Evolutionary conservation across 139 green algal species (phyloP).

Genomic region (Chlamydomonas sp.): DNA sequence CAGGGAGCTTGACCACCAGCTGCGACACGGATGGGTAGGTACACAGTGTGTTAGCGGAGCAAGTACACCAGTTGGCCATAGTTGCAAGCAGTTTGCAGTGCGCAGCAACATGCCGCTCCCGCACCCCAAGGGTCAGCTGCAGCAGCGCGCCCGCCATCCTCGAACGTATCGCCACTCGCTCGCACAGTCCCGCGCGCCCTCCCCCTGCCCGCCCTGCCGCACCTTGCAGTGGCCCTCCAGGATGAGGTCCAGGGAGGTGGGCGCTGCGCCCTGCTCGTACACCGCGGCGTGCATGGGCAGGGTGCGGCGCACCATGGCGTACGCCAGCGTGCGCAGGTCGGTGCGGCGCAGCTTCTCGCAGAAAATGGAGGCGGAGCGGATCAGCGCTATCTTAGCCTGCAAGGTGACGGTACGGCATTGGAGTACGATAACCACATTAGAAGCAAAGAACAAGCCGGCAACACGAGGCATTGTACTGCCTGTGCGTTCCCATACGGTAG

Average conservation of each 20-base stretch:
- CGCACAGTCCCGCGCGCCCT: no score
- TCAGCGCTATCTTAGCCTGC: slow-evolving; percentile 25
- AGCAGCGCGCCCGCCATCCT: not conserved
- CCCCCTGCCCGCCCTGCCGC: not conserved
- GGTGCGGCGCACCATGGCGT: slow-evolving; percentile 34
- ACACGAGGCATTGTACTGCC: no score
- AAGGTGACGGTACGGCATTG: not conserved
- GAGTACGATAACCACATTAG: no score
- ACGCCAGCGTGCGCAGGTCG: slow-evolving; percentile 45
- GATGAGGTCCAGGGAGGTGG: slow-evolving; percentile 41
- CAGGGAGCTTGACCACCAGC: no score
- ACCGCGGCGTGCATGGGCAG: slow-evolving; percentile 4
- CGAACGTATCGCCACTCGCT: not conserved
- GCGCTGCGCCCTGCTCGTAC: slow-evolving; percentile 46
- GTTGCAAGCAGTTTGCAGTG: no score
- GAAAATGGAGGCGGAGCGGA: slow-evolving; percentile 28
- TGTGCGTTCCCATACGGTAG: no score
- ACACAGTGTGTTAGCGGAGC: no score
- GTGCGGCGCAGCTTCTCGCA: slow-evolving; percentile 15
- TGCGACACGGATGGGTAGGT: no score
- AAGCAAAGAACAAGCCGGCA: no score
- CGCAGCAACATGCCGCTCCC: no score
- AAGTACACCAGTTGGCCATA: no score
- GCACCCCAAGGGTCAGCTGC: no score
- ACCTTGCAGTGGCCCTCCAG: slow-evolving; percentile 57